Conservation (phyloP, 1,284 basidiomycete species). For the Singerocomus inundabilis region DNA sequence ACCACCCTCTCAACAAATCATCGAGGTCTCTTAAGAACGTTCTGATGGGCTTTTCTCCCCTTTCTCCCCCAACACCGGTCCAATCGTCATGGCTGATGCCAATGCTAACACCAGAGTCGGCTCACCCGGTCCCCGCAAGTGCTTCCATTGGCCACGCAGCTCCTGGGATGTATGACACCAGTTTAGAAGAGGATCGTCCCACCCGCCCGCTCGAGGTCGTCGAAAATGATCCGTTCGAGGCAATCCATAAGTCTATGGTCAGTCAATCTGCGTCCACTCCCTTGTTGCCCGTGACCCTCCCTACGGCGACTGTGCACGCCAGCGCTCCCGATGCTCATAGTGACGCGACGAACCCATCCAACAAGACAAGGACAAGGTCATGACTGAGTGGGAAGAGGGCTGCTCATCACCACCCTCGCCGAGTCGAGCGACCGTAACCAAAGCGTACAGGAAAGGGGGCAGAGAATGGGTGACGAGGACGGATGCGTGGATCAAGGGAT, state of each 20-base stretch:
- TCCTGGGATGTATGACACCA: slow-evolving; percentile 18
- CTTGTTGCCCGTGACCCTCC: not conserved
- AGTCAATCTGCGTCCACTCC: not conserved
- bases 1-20: no score
- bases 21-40: slow-evolving; percentile 36
- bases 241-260: slow-evolving; percentile 20
- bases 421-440: not conserved
- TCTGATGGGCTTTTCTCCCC: slow-evolving; percentile 20
- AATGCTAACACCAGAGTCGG: not conserved
- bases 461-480: slow-evolving; percentile 32
- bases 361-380: slow-evolving; percentile 6
- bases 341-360: not conserved
- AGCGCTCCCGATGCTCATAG: slow-evolving; percentile 9
- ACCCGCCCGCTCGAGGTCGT: slow-evolving; percentile 44
- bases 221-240: slow-evolving; percentile 57
- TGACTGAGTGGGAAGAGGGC: slow-evolving; percentile 15
- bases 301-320: not conserved
- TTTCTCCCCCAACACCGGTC: slow-evolving; percentile 22
- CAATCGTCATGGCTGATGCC: not conserved
- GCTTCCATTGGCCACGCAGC: not conserved
- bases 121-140: not conserved
- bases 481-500: slow-evolving; percentile 22
- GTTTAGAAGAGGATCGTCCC: slow-evolving; percentile 35
- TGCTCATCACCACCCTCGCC: not conserved
- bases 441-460: not conserved